phyloP scores from a whole-genome alignment of 352 stramenopile genomes.

The Phytophthora citricola region DNA sequence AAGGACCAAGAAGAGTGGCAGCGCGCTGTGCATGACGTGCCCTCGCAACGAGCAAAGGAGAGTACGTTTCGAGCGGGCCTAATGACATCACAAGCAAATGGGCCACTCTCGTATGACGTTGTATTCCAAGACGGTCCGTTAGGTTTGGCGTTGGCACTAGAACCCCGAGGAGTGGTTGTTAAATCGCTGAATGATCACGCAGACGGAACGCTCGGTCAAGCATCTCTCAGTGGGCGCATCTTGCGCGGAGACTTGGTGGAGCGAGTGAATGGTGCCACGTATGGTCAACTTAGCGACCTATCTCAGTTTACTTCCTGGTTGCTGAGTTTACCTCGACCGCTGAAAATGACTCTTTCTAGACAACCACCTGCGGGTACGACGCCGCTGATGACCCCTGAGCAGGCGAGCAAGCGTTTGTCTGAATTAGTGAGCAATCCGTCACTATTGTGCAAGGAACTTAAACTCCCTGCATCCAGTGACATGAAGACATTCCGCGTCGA shows the following conservation, averaged over 20 bases:
- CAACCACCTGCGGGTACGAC: slow-evolving; percentile 18
- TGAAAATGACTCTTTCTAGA: slow-evolving; percentile 72
- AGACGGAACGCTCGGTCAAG: slow-evolving; percentile 72
- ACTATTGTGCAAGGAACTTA: slow-evolving; percentile 34
- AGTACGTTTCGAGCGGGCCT: slow-evolving; percentile 35
- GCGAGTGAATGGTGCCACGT: slow-evolving; percentile 67
- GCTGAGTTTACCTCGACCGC: slow-evolving; percentile 66
- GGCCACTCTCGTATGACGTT: slow-evolving; percentile 57
- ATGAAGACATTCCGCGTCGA: slow-evolving; percentile 51
- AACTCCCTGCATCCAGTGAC: slow-evolving; percentile 26
- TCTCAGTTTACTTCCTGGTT: slow-evolving; percentile 84
- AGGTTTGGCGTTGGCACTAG: slow-evolving; percentile 76
- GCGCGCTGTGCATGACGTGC: slow-evolving; percentile 31
- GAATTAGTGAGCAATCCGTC: slow-evolving; percentile 32
- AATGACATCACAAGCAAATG: slow-evolving; percentile 12
- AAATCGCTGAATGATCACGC: slow-evolving; percentile 82
- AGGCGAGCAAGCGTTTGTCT: slow-evolving; percentile 27
- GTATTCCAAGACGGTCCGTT: slow-evolving; percentile 74
- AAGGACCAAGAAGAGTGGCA: slow-evolving; percentile 35
- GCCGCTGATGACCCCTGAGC: slow-evolving; percentile 5
- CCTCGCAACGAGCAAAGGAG: slow-evolving; percentile 39
- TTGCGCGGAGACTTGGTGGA: slow-evolving; percentile 77
- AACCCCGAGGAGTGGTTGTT: slow-evolving; percentile 70
- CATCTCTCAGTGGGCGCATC: slow-evolving; percentile 70
- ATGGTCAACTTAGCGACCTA: slow-evolving; percentile 71